phyloP scores from a whole-genome alignment of 805 yeast species.

The Isabelozyma rhagii region DNA sequence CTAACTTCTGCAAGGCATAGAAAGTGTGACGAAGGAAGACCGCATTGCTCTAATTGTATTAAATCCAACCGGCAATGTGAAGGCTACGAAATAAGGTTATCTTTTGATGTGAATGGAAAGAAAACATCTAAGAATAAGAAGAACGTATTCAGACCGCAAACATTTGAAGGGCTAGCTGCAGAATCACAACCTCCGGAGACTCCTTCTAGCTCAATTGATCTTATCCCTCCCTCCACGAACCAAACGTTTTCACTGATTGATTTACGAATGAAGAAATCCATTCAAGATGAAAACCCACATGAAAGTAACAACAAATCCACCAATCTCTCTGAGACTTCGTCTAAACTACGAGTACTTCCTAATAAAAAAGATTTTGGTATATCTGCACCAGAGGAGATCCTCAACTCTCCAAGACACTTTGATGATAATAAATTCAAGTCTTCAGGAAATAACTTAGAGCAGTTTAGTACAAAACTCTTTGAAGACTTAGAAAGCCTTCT shows the following conservation, averaged over 20 bases:
- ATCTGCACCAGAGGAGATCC: neutral
- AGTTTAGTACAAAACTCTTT: conserved; percentile 19
- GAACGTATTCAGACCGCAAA: neutral
- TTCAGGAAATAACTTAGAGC: conserved; percentile 15
- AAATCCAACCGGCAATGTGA: conserved; percentile 44
- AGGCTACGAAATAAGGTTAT: conserved; percentile 47
- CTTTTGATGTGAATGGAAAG: conserved; percentile 48
- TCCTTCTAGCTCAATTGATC: neutral
- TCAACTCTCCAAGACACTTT: neutral
- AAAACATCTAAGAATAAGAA: neutral
- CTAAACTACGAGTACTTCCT: too few species aligned
- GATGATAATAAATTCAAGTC: neutral
- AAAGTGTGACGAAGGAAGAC: conserved; percentile 57
- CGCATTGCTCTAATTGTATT: conserved; percentile 47
- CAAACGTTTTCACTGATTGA: neutral
- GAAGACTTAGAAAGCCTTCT: conserved; percentile 23
- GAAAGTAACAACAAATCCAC: neutral
- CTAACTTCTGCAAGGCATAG: conserved; percentile 35
- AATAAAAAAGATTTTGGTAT: too few species aligned
- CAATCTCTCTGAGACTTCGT: neutral
- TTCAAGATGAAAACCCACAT: neutral
- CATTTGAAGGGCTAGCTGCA: neutral
- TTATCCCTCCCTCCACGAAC: neutral
- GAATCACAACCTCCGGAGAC: neutral
- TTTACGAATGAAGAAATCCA: neutral